Evolutionary conservation across 345 rosid genomes (phyloP).

Genomic region (Noccaea caerulescens): DNA sequence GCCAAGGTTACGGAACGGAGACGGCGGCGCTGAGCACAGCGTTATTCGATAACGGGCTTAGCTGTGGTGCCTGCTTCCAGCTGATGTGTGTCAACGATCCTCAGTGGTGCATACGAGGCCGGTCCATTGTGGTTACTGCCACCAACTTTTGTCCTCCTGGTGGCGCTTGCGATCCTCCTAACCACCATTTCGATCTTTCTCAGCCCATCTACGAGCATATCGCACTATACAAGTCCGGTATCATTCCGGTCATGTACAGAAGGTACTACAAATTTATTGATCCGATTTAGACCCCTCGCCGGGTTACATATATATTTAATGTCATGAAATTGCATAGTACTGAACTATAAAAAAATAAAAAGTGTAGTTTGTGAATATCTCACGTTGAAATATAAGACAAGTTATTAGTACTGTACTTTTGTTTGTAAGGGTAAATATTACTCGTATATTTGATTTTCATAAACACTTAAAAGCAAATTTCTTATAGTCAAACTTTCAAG

Average conservation of each 20-base stretch:
- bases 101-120: slow-evolving; percentile 70
- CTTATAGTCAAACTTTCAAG: background rate
- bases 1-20: slow-evolving; percentile 71
- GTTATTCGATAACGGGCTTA: slow-evolving; percentile 62
- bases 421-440: background rate
- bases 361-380: background rate
- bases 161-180: slow-evolving; percentile 82
- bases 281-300: background rate
- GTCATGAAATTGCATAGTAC: background rate
- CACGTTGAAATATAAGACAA: background rate
- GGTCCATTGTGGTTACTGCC: slow-evolving; percentile 68
- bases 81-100: slow-evolving; percentile 69
- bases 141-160: slow-evolving; percentile 93
- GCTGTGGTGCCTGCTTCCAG: slow-evolving; percentile 72
- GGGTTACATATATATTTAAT: background rate
- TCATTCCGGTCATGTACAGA: slow-evolving; percentile 77
- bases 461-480: background rate
- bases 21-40: slow-evolving; percentile 83
- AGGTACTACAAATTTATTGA: slow-evolving; percentile 45
- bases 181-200: slow-evolving; percentile 77
- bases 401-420: background rate
- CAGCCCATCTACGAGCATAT: slow-evolving; percentile 74
- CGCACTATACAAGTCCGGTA: slow-evolving; percentile 69
- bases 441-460: background rate
- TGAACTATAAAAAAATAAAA: background rate